A percentile compares a stretch with the other conserved stretches of the same genome.
Evolutionary conservation across 2,329 filamentous ascomycete genomes (phyloP).

Genomic region (Alternaria triticina): DNA sequence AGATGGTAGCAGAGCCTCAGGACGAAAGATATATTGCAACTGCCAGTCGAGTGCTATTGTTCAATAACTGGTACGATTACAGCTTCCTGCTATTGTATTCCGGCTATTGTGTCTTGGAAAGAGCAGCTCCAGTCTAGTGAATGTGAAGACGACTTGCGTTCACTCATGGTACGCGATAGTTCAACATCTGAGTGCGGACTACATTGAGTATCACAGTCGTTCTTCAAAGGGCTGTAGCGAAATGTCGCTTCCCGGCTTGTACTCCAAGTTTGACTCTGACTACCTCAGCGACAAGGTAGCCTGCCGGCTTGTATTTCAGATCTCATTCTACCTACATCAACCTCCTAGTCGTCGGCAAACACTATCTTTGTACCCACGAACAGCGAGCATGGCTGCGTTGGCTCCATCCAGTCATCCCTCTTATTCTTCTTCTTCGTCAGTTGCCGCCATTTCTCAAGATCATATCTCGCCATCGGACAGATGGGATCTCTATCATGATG

Average conservation of each 20-base stretch:
- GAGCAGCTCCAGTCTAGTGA: not conserved
- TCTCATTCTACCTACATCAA: not conserved
- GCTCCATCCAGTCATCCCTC: not conserved
- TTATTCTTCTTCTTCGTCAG: constrained; percentile 10
- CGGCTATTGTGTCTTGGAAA: not conserved
- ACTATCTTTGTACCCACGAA: constrained; percentile 2
- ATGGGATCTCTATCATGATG: constrained; percentile 10
- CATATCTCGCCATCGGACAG: constrained; percentile 11
- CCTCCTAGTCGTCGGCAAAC: constrained; percentile 9
- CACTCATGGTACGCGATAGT: not conserved
- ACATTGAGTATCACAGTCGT: not conserved
- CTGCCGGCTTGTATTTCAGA: not conserved
- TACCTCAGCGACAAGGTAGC: not conserved
- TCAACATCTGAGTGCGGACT: not conserved
- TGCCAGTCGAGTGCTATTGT: not conserved
- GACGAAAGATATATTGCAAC: not conserved
- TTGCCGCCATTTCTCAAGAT: constrained; percentile 4
- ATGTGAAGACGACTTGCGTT: not conserved
- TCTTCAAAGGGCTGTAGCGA: too few relatives aligned
- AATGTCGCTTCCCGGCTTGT: not conserved
- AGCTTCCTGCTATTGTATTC: not conserved
- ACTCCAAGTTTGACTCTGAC: not conserved
- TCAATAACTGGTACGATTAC: not conserved
- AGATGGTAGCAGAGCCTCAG: not conserved
- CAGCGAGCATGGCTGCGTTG: not conserved